Conservation (phyloP, 495 filamentous ascomycete genomes). For the Saxophila tyrrhenica region DNA sequence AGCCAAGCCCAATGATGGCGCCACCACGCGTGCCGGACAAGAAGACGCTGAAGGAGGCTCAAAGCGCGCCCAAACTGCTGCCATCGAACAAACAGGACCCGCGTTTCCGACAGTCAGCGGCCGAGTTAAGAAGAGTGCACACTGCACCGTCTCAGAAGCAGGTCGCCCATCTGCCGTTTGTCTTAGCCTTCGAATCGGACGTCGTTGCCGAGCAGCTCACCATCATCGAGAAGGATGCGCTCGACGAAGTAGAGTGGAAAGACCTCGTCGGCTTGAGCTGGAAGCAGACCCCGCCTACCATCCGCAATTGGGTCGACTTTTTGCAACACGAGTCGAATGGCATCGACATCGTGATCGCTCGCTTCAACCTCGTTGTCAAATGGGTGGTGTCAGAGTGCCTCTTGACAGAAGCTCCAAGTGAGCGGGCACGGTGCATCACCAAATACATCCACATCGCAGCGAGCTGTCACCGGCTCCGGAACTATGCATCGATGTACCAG, state of each 20-base stretch:
- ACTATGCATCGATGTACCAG: slow-evolving; percentile 95
- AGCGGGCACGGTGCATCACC: slow-evolving; percentile 55
- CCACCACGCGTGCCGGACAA: neutral
- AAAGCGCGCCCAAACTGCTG: slow-evolving; percentile 15
- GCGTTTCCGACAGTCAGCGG: neutral
- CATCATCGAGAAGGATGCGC: slow-evolving; percentile 86
- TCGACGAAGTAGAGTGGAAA: slow-evolving; percentile 95
- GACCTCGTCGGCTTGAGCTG: slow-evolving; percentile 92
- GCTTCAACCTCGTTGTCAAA: slow-evolving; percentile 96
- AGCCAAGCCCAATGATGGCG: slow-evolving; percentile 3
- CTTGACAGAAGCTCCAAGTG: slow-evolving; percentile 68
- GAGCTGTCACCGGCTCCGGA: slow-evolving; percentile 73
- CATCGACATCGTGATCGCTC: slow-evolving; percentile 89
- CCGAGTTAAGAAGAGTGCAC: slow-evolving; percentile 1
- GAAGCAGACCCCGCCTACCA: slow-evolving; percentile 57
- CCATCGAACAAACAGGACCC: slow-evolving; percentile 9
- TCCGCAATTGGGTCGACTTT: slow-evolving; percentile 85
- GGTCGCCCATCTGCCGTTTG: slow-evolving; percentile 71
- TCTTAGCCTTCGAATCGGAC: slow-evolving; percentile 83
- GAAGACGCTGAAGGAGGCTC: slow-evolving; percentile 11
- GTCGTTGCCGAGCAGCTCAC: slow-evolving; percentile 89
- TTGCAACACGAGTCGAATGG: slow-evolving; percentile 70
- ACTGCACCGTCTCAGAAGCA: slow-evolving; percentile 4
- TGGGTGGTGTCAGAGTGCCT: slow-evolving; percentile 91
- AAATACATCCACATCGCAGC: slow-evolving; percentile 89